Evolutionary conservation across 331 rosid species (phyloP), one percentile per base, ranked within the genome.

Genomic region (Dryas integrifolia): DNA sequence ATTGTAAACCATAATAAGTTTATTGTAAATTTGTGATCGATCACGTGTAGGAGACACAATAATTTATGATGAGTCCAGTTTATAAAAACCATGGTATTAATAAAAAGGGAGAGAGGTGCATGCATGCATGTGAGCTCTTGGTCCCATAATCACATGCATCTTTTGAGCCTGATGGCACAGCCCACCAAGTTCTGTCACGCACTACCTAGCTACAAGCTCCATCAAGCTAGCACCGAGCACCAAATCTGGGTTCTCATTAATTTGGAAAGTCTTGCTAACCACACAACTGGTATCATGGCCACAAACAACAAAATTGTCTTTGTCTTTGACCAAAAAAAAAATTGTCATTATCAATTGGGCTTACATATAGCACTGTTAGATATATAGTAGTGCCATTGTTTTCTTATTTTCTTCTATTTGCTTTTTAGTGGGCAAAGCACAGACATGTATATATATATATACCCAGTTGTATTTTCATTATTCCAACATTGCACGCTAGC

Each of bases 141-240:
- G 85, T 41, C 84, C 87, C 80, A 62, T 57, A 44, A 75, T 80
- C 89, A 86, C 89, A 80, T 82, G 85, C 73, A 39, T 47, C 65
- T 81, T 72, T 44, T 45, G 21, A 40, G 70, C 60, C 40, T 57
- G 78, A 55, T 43, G 58, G 62, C 70, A 60, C 67, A 21, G 6
- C 40, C 44, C 73, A 72, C 66, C 53, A 69, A 21, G 39, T 39
- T 74, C 79, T 76, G 75, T 73, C 71, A 45, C 49, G 64, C 85
- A 62, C 75, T 68, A 11, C 41, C n/a, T 4, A 21, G 24, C 24
- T 21, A 21, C 24, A 7, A 0, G 6, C 45, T 10, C 66, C 4
- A 15, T 30, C 67, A 57, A 9, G 24, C 24, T 21, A 21, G 24
- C 24, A 21, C 24, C 66, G 26, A 21, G 24, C 24, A 21, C 24